These are phyloP conservation scores for Phyllosticta citriasiana DNA, from an alignment of 2,329 filamentous ascomycete species.

Conservation along the genomic window DNA sequence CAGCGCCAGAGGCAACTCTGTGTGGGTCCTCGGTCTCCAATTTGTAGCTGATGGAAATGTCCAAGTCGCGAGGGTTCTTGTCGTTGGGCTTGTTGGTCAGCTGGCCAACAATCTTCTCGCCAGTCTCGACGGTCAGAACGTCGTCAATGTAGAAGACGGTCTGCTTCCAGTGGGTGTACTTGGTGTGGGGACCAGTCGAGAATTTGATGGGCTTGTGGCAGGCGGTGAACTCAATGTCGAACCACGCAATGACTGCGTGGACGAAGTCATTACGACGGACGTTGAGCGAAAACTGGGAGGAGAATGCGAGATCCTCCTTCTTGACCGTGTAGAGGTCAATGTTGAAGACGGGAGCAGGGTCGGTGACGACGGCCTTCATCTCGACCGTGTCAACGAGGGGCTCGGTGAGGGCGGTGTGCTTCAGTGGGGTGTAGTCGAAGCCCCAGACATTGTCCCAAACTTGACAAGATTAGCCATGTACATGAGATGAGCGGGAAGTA, in stretches of 20 bases:
- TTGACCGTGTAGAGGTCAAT: conserved; percentile 92
- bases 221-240: conserved; percentile 96
- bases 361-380: conserved; percentile 91
- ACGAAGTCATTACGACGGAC: conserved; percentile 86
- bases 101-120: conserved; percentile 65
- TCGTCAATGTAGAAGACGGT: conserved; percentile 97
- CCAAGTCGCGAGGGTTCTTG: conserved; percentile 89
- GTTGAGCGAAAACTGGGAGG: conserved; percentile 62
- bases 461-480: conserved; percentile 30
- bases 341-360: conserved; percentile 73
- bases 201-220: conserved; percentile 98
- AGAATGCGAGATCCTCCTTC: conserved; percentile 73
- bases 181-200: conserved; percentile 93
- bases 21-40: conserved; percentile 66
- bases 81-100: conserved; percentile 80
- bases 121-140: conserved; percentile 80
- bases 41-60: conserved; percentile 78
- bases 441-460: conserved; percentile 99
- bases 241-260: conserved; percentile 95
- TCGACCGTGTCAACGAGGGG: conserved; percentile 97
- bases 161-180: conserved; percentile 99
- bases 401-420: conserved; percentile 85
- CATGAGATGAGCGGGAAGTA: conserved; percentile 14
- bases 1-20: conserved; percentile 57
- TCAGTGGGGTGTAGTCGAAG: conserved; percentile 91